Evolutionary conservation across 768 basidiomycete genomes (phyloP).

Genomic region (Tricholoma furcatifolium): DNA sequence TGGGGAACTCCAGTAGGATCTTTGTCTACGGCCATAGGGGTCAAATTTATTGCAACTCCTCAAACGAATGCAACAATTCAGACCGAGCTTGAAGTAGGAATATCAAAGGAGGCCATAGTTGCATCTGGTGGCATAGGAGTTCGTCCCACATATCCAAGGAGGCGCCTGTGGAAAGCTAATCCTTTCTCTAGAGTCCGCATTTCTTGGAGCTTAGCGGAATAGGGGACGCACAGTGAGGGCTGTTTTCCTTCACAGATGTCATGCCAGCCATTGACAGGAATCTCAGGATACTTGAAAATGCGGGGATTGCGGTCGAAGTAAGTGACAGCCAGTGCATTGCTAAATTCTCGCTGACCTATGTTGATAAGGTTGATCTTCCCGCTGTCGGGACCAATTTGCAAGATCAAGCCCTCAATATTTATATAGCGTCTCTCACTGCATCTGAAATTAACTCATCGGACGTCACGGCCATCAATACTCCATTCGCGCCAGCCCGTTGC

Average conservation of each 20-base stretch:
- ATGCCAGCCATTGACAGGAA: background rate
- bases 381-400: conserved; percentile 17
- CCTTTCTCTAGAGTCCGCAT: conserved; percentile 5
- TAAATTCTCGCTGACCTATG: background rate
- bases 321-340: background rate
- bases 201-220: conserved; percentile 16
- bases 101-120: conserved; percentile 5
- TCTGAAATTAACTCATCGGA: background rate
- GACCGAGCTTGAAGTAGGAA: background rate
- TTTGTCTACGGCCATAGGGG: conserved; percentile 12
- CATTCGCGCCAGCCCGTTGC: conserved; percentile 2
- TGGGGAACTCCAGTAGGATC: background rate
- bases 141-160: background rate
- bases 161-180: background rate
- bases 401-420: conserved; percentile 11
- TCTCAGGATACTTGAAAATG: conserved; percentile 7
- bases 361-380: conserved; percentile 10
- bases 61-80: background rate
- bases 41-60: conserved; percentile 10
- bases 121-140: conserved; percentile 17
- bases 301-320: conserved; percentile 9
- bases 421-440: background rate
- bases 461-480: conserved; percentile 7
- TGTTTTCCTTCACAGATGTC: background rate
- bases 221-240: conserved; percentile 8